Percentiles rank a stretch among this genome's conserved stretches.
Conservation (phyloP, 306 rosid genomes). For the Geum urbanum region DNA sequence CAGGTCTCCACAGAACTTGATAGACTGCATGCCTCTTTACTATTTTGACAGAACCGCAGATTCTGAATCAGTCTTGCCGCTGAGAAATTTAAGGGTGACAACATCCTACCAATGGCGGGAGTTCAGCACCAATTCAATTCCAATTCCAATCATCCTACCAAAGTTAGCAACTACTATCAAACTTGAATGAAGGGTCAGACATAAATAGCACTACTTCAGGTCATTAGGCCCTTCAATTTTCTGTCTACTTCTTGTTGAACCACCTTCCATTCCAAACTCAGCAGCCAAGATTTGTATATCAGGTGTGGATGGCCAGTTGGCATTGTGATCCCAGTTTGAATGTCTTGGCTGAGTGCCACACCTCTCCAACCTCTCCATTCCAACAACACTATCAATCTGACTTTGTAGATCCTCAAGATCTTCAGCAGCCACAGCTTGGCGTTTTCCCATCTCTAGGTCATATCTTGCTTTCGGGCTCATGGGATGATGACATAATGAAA, state of each 20-base stretch:
- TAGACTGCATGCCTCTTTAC: not conserved
- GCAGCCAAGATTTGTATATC: conserved; percentile 40
- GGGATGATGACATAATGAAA: conserved; percentile 7
- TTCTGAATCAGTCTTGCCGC: not conserved
- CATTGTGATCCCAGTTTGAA: conserved; percentile 32
- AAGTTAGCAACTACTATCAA: conserved; percentile 13
- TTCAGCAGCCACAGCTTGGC: conserved; percentile 38
- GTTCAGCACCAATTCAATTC: conserved; percentile 21
- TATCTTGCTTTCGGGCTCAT: conserved; percentile 31
- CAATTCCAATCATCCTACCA: conserved; percentile 10
- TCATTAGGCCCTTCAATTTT: conserved; percentile 22
- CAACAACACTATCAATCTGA: conserved; percentile 38
- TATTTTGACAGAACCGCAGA: conserved; percentile 6
- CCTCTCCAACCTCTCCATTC: conserved; percentile 36
- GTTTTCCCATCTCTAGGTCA: conserved; percentile 34
- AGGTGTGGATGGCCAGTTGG: conserved; percentile 34
- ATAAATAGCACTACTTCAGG: conserved; percentile 1
- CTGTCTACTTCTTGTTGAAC: conserved; percentile 28
- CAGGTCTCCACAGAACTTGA: conserved; percentile 19
- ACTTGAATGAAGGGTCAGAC: conserved; percentile 19
- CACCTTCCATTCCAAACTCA: conserved; percentile 25
- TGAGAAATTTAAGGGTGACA: not conserved
- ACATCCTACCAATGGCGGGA: conserved; percentile 6
- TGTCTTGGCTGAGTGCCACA: conserved; percentile 32
- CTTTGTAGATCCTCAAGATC: conserved; percentile 42